Evolutionary conservation across 768 basidiomycete species (phyloP).

Genomic region (Pisolithus orientalis): DNA sequence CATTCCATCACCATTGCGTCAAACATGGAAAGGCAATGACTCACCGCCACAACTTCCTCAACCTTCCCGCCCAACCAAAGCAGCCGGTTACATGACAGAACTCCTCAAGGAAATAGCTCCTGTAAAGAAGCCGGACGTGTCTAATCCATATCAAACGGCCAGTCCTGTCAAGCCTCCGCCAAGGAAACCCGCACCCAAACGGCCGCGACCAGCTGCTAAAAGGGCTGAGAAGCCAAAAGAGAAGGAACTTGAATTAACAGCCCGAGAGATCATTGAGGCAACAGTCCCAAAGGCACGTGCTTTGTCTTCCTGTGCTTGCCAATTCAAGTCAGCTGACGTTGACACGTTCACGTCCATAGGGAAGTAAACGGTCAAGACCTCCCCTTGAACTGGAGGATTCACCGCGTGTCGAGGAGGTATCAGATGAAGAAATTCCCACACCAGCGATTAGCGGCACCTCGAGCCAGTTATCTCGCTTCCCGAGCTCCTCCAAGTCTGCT

Average conservation of each 20-base stretch:
- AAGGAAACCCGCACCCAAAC: constrained; percentile 35
- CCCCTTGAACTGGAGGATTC: constrained; percentile 48
- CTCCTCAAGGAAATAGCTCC: constrained; percentile 69
- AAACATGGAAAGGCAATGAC: constrained; percentile 55
- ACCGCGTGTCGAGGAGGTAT: constrained; percentile 3
- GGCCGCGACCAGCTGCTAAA: constrained; percentile 30
- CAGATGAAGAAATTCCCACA: constrained; percentile 7
- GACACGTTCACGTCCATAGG: constrained; percentile 34
- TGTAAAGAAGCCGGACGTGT: constrained; percentile 56
- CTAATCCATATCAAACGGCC: constrained; percentile 73
- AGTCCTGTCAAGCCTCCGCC: constrained; percentile 53
- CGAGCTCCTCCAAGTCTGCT: neutral
- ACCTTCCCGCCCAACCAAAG: constrained; percentile 45
- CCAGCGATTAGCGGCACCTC: constrained; percentile 12
- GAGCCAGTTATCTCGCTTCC: constrained; percentile 1
- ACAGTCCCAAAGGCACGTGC: constrained; percentile 62
- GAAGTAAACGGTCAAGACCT: constrained; percentile 72
- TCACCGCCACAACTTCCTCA: constrained; percentile 31
- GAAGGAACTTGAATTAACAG: constrained; percentile 33
- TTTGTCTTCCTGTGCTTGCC: neutral
- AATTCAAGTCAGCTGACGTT: constrained; percentile 5
- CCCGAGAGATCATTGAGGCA: constrained; percentile 70
- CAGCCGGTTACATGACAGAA: constrained; percentile 63
- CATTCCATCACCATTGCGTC: constrained; percentile 68
- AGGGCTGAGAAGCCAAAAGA: constrained; percentile 27